phyloP scores from a whole-genome alignment of 495 filamentous ascomycete species.

The Aspergillus homomorphus region DNA sequence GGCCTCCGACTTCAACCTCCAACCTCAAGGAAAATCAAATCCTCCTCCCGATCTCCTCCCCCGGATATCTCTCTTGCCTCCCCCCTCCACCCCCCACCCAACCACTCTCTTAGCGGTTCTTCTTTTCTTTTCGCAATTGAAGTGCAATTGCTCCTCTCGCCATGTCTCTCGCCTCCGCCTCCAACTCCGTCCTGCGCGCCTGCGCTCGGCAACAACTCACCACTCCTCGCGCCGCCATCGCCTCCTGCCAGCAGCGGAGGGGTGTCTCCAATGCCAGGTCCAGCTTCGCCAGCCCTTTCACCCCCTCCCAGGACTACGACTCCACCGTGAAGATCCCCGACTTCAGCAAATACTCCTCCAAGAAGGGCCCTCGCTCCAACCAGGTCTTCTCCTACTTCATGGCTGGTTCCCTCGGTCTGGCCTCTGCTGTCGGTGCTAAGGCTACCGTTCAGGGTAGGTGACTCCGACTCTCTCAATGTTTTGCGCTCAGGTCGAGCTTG shows the following conservation, averaged over 20 bases:
- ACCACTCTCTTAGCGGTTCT: conserved; percentile 18
- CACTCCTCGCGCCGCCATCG: conserved; percentile 43
- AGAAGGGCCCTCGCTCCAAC: conserved; percentile 60
- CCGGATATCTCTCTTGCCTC: background rate
- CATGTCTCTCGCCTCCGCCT: conserved; percentile 49
- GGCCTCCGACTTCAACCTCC: conserved; percentile 41
- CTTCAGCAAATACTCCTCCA: conserved; percentile 83
- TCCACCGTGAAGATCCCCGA: conserved; percentile 75
- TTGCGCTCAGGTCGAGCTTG: background rate
- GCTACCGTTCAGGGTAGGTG: conserved; percentile 89
- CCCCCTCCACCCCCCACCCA: conserved; percentile 15
- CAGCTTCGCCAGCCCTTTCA: conserved; percentile 52
- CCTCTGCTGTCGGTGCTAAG: conserved; percentile 91
- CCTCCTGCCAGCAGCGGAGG: conserved; percentile 49
- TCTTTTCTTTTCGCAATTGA: conserved; percentile 35
- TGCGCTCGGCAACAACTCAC: conserved; percentile 50
- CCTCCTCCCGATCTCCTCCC: conserved; percentile 20
- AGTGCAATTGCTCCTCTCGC: conserved; percentile 37
- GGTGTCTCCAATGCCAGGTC: conserved; percentile 47
- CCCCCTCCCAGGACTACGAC: conserved; percentile 32
- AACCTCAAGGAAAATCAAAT: conserved; percentile 30
- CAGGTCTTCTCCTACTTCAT: conserved; percentile 96
- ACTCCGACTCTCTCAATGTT: conserved; percentile 10
- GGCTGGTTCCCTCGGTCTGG: conserved; percentile 90
- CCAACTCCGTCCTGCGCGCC: conserved; percentile 47